phyloP scores from a whole-genome alignment of 495 filamentous ascomycete species.

The Trichodelitschia bisporula region DNA sequence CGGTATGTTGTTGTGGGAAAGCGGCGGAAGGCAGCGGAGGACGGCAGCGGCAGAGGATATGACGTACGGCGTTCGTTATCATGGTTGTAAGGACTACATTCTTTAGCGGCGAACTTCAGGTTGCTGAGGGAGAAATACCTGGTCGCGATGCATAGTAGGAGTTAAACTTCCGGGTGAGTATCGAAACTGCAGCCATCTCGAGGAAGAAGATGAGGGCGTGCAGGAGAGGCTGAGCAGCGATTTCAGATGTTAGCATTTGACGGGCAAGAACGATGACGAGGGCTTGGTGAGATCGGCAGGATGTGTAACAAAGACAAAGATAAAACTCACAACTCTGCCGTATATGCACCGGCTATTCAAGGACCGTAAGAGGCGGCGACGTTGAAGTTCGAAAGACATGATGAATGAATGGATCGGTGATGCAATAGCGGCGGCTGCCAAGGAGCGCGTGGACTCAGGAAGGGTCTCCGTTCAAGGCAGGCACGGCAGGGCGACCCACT shows the following conservation, averaged over 20 bases:
- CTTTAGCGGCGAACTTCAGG: conserved; percentile 8
- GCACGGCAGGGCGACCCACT: too few species aligned
- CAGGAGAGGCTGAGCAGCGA: conserved; percentile 43
- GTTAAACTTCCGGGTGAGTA: conserved; percentile 71
- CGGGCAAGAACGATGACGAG: too few species aligned
- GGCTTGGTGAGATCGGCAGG: neutral
- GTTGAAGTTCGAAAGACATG: conserved; percentile 11
- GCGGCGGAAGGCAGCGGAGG: too few species aligned
- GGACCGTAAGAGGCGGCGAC: conserved; percentile 13
- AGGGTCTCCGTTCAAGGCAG: too few species aligned
- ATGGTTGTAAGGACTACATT: conserved; percentile 76
- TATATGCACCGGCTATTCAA: conserved; percentile 20
- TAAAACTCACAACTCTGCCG: conserved; percentile 14
- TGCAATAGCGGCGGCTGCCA: too few species aligned
- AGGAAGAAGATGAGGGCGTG: conserved; percentile 67
- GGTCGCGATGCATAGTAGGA: conserved; percentile 73
- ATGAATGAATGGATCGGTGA: too few species aligned
- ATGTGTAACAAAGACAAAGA: neutral
- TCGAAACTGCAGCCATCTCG: conserved; percentile 64
- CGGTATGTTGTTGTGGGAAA: too few species aligned
- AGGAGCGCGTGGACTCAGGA: too few species aligned
- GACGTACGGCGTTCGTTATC: conserved; percentile 79
- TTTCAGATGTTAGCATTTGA: conserved; percentile 2
- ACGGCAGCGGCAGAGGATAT: neutral
- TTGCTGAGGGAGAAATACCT: conserved; percentile 22